These are phyloP conservation scores for Rhododendron mucronatum DNA, from an alignment of 148 eudicot species.

Conservation along the genomic window DNA sequence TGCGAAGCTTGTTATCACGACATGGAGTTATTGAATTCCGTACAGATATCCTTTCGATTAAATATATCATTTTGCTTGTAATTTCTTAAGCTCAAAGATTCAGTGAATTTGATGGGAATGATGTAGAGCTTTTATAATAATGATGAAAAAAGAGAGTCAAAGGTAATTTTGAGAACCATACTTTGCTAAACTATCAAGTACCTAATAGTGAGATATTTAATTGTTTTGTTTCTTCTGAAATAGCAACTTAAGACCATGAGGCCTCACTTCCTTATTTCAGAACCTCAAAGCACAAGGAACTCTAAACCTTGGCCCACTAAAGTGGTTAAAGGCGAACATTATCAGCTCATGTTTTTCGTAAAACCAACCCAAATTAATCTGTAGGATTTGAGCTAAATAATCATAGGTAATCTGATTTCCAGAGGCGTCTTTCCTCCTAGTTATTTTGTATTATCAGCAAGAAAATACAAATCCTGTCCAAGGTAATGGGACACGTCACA, in stretches of 20 bases:
- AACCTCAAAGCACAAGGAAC: background rate
- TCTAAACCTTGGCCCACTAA: background rate
- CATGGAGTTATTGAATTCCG: background rate
- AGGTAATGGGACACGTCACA: background rate
- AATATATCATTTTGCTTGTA: background rate
- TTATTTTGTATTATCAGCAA: background rate
- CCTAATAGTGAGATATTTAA: background rate
- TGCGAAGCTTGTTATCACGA: background rate
- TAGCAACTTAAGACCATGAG: background rate
- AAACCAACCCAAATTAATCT: background rate
- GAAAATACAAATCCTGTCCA: background rate
- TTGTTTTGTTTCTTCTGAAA: background rate
- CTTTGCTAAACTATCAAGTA: background rate
- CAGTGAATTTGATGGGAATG: background rate
- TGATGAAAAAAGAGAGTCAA: background rate
- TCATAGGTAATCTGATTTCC: background rate
- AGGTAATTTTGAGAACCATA: background rate
- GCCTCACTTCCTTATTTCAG: background rate
- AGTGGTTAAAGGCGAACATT: background rate
- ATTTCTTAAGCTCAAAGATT: background rate
- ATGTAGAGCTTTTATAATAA: background rate
- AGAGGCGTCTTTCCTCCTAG: background rate
- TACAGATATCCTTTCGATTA: background rate
- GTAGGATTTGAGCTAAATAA: background rate
- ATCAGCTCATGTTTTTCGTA: background rate